phyloP scores from a whole-genome alignment of 2,329 filamentous ascomycete genomes.

The Chrysosporium keratinophilum region DNA sequence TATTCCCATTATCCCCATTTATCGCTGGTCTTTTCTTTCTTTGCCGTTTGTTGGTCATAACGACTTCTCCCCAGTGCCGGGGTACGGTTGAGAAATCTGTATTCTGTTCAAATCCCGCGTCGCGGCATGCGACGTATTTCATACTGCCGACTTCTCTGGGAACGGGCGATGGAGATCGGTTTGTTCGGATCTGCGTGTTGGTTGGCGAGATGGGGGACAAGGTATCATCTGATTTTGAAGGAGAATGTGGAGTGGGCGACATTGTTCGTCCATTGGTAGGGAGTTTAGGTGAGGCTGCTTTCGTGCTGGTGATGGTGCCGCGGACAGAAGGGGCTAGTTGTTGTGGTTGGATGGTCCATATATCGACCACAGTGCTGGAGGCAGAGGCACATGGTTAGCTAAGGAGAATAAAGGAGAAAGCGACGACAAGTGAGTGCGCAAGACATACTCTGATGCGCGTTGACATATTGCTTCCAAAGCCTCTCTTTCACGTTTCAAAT shows the following conservation, averaged over 20 bases:
- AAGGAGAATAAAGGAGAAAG: not conserved
- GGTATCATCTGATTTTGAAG: not conserved
- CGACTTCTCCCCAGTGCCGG: slow-evolving; percentile 38
- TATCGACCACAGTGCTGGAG: slow-evolving; percentile 35
- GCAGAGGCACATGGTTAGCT: not conserved
- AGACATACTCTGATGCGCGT: slow-evolving; percentile 35
- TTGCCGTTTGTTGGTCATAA: slow-evolving; percentile 31
- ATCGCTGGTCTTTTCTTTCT: slow-evolving; percentile 19
- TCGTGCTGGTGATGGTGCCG: slow-evolving; percentile 10
- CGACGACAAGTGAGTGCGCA: not conserved
- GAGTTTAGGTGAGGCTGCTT: slow-evolving; percentile 21
- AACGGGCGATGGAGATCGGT: slow-evolving; percentile 13
- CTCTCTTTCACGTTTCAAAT: slow-evolving; percentile 36
- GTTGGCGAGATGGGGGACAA: not conserved
- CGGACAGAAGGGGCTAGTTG: slow-evolving; percentile 32
- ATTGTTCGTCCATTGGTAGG: slow-evolving; percentile 12
- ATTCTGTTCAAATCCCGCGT: slow-evolving; percentile 1
- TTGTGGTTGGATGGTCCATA: slow-evolving; percentile 37
- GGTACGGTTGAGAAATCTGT: slow-evolving; percentile 22
- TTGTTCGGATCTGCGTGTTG: slow-evolving; percentile 11
- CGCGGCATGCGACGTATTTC: slow-evolving; percentile 15
- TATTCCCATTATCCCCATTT: not conserved
- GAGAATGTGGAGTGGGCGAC: slow-evolving; percentile 1
- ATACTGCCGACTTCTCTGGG: slow-evolving; percentile 16
- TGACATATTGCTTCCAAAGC: slow-evolving; percentile 40